Evolutionary conservation across 345 rosid genomes (phyloP).

Genomic region (Salix arbutifolia): DNA sequence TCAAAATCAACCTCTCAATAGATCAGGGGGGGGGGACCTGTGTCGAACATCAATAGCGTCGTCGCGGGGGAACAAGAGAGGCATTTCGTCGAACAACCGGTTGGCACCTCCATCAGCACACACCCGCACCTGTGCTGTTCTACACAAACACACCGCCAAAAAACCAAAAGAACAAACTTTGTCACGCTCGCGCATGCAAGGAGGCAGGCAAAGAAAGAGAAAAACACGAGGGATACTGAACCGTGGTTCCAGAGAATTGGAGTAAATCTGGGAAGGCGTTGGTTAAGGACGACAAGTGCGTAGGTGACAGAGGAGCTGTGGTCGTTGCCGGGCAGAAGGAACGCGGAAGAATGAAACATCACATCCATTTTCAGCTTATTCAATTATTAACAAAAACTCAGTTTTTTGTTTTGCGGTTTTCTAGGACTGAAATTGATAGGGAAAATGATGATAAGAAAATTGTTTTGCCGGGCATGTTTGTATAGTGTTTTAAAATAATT

Average conservation of each 20-base stretch:
- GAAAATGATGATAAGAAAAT: too few relatives aligned
- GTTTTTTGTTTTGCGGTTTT: too few relatives aligned
- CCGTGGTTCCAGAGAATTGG: constrained; percentile 88
- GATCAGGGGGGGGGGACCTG: constrained; percentile 34
- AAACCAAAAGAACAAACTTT: not conserved
- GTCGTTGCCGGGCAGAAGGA: constrained; percentile 54
- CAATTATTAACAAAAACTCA: not conserved
- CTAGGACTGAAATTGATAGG: too few relatives aligned
- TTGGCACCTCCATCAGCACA: constrained; percentile 99
- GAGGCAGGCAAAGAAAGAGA: not conserved
- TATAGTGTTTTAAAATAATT: too few relatives aligned
- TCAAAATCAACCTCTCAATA: not conserved
- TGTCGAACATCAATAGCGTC: constrained; percentile 49
- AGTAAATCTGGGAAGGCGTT: constrained; percentile 61
- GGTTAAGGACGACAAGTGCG: constrained; percentile 76
- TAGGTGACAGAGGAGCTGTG: constrained; percentile 28
- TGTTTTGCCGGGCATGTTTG: too few relatives aligned
- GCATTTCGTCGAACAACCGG: constrained; percentile 85
- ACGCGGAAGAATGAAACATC: constrained; percentile 65
- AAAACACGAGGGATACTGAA: constrained; percentile 14
- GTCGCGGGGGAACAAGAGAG: constrained; percentile 56
- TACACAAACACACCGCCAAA: constrained; percentile 17
- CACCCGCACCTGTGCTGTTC: constrained; percentile 72
- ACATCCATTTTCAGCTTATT: constrained; percentile 41
- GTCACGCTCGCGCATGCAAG: not conserved